These are phyloP conservation scores for Rhododendron kiyosumense DNA, from an alignment of 148 eudicot species.

Conservation along the genomic window DNA sequence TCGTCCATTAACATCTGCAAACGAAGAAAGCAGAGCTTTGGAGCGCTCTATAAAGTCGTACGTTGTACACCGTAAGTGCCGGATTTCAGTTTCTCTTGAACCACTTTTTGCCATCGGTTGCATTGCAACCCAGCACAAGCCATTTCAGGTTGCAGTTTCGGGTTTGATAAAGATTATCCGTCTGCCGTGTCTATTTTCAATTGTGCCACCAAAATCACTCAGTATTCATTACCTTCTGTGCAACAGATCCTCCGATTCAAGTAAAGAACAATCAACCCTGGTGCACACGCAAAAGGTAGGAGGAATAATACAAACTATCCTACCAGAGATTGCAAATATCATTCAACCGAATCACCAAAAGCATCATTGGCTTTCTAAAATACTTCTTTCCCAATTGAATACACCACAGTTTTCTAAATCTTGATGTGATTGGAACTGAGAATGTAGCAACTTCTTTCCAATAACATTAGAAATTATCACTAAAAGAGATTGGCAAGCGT, in stretches of 20 bases:
- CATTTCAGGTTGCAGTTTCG: neutral
- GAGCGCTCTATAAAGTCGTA: neutral
- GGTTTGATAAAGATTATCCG: neutral
- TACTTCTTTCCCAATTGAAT: conserved; percentile 60
- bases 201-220: neutral
- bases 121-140: neutral
- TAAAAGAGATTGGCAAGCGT: conserved; percentile 63
- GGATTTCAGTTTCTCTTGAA: neutral
- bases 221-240: neutral
- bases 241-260: neutral
- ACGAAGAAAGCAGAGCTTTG: neutral
- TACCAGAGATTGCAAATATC: neutral
- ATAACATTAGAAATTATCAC: conserved; percentile 38
- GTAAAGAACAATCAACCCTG: neutral
- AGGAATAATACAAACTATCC: neutral
- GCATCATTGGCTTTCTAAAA: conserved; percentile 22
- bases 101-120: neutral
- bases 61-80: neutral
- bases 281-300: neutral
- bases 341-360: neutral
- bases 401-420: conserved; percentile 49
- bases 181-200: neutral
- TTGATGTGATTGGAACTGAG: conserved; percentile 24
- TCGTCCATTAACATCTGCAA: neutral
- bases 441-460: conserved; percentile 29